Evolutionary conservation across 2,329 filamentous ascomycete species (phyloP).

Genomic region (Colletotrichum sidae): DNA sequence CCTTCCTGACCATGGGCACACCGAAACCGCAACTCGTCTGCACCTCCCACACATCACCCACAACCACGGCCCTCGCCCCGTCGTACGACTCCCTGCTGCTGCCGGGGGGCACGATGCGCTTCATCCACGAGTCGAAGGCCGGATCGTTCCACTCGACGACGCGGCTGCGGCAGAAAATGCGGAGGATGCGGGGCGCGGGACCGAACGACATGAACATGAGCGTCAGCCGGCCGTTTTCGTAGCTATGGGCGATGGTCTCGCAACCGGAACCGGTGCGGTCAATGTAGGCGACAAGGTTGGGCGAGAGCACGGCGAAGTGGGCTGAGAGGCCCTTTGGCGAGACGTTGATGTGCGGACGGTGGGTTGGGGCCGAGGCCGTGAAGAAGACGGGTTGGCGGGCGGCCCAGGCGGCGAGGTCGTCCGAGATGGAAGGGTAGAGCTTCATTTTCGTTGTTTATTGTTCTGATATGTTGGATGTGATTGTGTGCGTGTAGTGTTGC

Average conservation of each 20-base stretch:
- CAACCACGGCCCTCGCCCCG: slow-evolving; percentile 69
- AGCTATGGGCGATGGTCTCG: slow-evolving; percentile 81
- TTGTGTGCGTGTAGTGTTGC: not conserved
- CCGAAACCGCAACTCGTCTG: slow-evolving; percentile 76
- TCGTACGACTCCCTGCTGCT: slow-evolving; percentile 46
- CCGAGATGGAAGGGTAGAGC: slow-evolving; percentile 66
- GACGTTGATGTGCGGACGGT: slow-evolving; percentile 78
- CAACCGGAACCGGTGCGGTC: slow-evolving; percentile 81
- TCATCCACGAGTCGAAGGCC: slow-evolving; percentile 61
- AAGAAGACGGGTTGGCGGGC: slow-evolving; percentile 79
- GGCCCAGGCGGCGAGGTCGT: slow-evolving; percentile 72
- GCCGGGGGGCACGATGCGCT: slow-evolving; percentile 50
- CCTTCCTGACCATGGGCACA: slow-evolving; percentile 65
- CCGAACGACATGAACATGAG: slow-evolving; percentile 80
- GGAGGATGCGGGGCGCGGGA: slow-evolving; percentile 68
- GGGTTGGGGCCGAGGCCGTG: slow-evolving; percentile 76
- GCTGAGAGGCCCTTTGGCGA: slow-evolving; percentile 79
- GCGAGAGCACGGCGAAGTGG: slow-evolving; percentile 70
- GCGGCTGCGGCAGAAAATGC: slow-evolving; percentile 70
- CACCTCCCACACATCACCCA: slow-evolving; percentile 72
- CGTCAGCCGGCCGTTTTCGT: slow-evolving; percentile 81
- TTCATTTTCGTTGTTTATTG: slow-evolving; percentile 59
- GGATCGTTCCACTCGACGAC: slow-evolving; percentile 71
- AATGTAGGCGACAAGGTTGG: slow-evolving; percentile 74
- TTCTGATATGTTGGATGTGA: not conserved